Evolutionary conservation across 306 rosid genomes (phyloP), one percentile per base, ranked within the genome.

Genomic region (Luffa acutangula): DNA sequence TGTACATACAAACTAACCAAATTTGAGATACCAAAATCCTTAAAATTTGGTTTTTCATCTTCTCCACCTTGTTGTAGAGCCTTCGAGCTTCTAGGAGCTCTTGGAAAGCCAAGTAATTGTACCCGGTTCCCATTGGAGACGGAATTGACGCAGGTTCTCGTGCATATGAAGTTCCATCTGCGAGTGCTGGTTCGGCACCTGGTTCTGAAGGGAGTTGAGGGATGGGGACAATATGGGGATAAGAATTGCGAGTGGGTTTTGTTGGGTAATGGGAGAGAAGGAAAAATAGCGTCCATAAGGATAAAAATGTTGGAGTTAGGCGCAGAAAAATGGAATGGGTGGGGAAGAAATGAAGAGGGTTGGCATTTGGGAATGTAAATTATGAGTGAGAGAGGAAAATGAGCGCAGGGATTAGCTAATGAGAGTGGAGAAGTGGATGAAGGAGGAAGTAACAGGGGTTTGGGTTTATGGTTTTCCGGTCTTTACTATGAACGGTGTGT

Each of bases 281-380:
- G 62, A 59, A 80, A 64, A 78, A 82, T 64, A 81, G 90, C 77
- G 18, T 86, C 91, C 95, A 89, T 86, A 76, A 60, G 77, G 54
- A 42, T 21, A 37, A 48, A 59, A 75, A 18, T 62, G 5, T 7
- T 18, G 80, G 21, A 57, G 3, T 75, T 83, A 83, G 2, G 62
- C 39, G 45, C 70, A 21, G 34, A 52, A 8, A 58, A 57, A 56
- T 20, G 11, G 53, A 53, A 51, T 42, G 49, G n/a, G 43, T 31
- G 52, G 5, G 33, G 11, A 31, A 37, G 74, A 17, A 60, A 73
- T 18, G 46, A 43, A 72, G 86, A 85, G 78, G 34, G 11, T 33
- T 43, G 33, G 66, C 48, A 69, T 70, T 64, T 69, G 45, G 49
- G 37, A 76, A 8, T 36, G 46, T 7, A 54, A 11, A 34, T 11